These are phyloP conservation scores for Tolypocladium sp. DNA, from an alignment of 2,329 filamentous ascomycete species.

Conservation along the genomic window DNA sequence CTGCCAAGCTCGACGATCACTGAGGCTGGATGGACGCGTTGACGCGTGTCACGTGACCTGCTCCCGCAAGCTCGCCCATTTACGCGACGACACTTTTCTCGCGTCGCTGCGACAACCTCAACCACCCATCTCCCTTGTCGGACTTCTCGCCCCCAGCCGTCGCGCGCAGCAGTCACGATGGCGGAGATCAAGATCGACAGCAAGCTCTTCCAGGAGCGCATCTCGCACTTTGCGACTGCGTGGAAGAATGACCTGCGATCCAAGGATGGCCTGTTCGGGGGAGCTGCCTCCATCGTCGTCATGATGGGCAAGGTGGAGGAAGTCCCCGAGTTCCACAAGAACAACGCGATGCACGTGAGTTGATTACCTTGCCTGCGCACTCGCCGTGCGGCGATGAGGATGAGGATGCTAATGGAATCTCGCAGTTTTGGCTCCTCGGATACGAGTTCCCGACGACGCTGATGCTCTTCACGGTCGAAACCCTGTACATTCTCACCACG, in stretches of 20 bases:
- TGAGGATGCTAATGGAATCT: background rate
- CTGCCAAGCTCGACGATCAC: background rate
- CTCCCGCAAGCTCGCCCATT: constrained; percentile 21
- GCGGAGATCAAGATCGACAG: constrained; percentile 92
- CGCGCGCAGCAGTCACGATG: constrained; percentile 38
- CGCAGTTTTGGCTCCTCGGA: constrained; percentile 91
- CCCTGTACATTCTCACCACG: constrained; percentile 87
- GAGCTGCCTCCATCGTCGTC: constrained; percentile 77
- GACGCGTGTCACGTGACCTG: constrained; percentile 23
- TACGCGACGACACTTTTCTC: constrained; percentile 33
- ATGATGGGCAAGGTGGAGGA: constrained; percentile 95
- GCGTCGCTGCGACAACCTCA: constrained; percentile 22
- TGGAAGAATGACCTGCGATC: constrained; percentile 96
- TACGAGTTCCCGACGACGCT: constrained; percentile 97
- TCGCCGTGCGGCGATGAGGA: background rate
- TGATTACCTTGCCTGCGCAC: background rate
- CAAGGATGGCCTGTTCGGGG: constrained; percentile 76
- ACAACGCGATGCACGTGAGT: constrained; percentile 87
- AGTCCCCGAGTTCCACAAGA: constrained; percentile 81
- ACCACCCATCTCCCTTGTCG: constrained; percentile 4
- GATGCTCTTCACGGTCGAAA: constrained; percentile 83
- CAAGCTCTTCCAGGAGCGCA: constrained; percentile 85
- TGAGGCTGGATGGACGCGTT: constrained; percentile 11
- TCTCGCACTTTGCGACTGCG: constrained; percentile 75
- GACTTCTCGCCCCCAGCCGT: constrained; percentile 12